Conservation (phyloP, 2,329 filamentous ascomycete species). For the Fusarium sp. region DNA sequence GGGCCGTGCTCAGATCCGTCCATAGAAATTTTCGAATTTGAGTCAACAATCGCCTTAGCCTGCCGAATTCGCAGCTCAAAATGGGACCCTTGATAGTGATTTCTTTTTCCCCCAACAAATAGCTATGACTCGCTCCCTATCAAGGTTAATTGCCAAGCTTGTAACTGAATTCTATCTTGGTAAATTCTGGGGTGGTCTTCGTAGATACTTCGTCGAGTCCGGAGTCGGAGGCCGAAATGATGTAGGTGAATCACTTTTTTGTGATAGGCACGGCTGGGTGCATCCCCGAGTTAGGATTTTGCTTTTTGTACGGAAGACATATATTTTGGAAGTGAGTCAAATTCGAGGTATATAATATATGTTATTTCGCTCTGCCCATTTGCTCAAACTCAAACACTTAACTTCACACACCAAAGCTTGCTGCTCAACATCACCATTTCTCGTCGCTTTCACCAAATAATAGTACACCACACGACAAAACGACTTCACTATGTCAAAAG, state of each 20-base stretch:
- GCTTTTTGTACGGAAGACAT: background rate
- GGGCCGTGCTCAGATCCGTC: background rate
- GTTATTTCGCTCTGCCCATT: background rate
- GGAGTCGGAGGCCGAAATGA: slow-evolving; percentile 16
- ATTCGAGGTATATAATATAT: background rate
- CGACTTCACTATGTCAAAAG: slow-evolving; percentile 25
- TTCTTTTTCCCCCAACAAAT: background rate
- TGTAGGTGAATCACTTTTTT: slow-evolving; percentile 24
- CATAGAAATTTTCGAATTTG: background rate
- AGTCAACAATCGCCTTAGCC: slow-evolving; percentile 5
- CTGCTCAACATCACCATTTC: background rate
- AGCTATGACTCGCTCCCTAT: background rate
- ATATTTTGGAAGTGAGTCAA: slow-evolving; percentile 8
- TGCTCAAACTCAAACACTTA: background rate
- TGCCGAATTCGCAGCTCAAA: slow-evolving; percentile 11
- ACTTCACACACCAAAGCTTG: background rate
- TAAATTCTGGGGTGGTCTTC: background rate
- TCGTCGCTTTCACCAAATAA: background rate
- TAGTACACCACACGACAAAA: background rate
- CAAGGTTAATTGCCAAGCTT: background rate
- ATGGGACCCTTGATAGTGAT: background rate
- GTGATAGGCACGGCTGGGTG: background rate
- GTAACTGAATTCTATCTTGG: background rate
- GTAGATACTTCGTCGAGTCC: background rate
- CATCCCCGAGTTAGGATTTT: background rate